Conservation (phyloP, 805 yeast species). For the Metschnikowia matae region DNA sequence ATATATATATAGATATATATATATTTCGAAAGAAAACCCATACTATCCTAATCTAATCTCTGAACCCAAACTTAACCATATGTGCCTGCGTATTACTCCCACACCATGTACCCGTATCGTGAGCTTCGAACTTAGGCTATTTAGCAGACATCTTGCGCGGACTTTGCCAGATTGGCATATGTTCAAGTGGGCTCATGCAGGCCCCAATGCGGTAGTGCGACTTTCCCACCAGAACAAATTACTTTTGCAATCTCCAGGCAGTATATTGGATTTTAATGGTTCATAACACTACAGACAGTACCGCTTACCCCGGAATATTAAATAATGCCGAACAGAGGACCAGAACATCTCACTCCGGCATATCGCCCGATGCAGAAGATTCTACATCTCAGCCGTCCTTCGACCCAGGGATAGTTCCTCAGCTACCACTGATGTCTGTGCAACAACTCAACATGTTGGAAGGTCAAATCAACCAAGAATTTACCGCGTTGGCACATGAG, state of each 20-base stretch:
- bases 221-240: conserved; percentile 4
- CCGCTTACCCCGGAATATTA: not conserved
- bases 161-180: not conserved
- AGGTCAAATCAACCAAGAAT: conserved; percentile 21
- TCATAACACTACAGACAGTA: conserved; percentile 1
- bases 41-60: no score
- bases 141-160: conserved; percentile 1
- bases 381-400: conserved; percentile 2
- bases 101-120: not conserved
- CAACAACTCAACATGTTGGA: conserved; percentile 26
- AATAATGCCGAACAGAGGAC: not conserved
- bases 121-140: not conserved
- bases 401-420: conserved; percentile 12
- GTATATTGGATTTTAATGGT: not conserved
- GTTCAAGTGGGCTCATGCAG: conserved; percentile 3
- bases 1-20: no score
- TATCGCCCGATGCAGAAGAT: not conserved
- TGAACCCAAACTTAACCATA: no score
- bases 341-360: no score
- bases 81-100: not conserved
- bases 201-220: conserved; percentile 5
- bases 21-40: not conserved
- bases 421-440: conserved; percentile 19
- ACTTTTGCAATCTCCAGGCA: conserved; percentile 5
- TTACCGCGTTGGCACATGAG: conserved; percentile 20